These are phyloP conservation scores for Sclerotinia sclerotiorum DNA, from an alignment of 2,329 filamentous ascomycete species.

Conservation along the genomic window DNA sequence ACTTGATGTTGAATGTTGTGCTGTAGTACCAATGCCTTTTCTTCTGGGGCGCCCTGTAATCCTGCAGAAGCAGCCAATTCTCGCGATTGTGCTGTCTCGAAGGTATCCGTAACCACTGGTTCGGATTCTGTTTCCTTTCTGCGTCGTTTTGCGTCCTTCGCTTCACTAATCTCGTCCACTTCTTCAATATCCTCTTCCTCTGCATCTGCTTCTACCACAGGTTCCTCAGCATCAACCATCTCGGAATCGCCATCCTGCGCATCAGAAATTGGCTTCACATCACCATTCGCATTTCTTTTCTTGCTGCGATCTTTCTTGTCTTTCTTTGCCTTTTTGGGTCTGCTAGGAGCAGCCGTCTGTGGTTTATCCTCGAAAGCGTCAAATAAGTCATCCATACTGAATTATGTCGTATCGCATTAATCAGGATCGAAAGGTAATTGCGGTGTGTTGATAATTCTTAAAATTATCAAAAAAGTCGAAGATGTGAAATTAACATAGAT, in stretches of 20 bases:
- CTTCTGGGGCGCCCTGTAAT: conserved; percentile 37
- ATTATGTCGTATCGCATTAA: not conserved
- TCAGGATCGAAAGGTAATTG: not conserved
- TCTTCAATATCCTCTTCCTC: conserved; percentile 39
- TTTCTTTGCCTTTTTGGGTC: conserved; percentile 43
- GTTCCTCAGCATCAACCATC: conserved; percentile 43
- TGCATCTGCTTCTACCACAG: conserved; percentile 20
- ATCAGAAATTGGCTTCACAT: conserved; percentile 60
- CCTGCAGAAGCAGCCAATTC: conserved; percentile 67
- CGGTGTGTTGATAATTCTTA: conserved; percentile 1
- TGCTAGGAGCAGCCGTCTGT: conserved; percentile 44
- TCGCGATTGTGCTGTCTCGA: conserved; percentile 91
- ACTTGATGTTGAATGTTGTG: conserved; percentile 99
- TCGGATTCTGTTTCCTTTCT: conserved; percentile 64
- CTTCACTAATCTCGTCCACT: conserved; percentile 45
- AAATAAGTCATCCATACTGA: conserved; percentile 74
- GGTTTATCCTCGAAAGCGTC: conserved; percentile 75
- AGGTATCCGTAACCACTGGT: conserved; percentile 86
- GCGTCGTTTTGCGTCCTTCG: conserved; percentile 60
- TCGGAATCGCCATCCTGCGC: conserved; percentile 68
- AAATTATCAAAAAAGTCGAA: conserved; percentile 19
- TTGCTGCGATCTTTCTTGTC: conserved; percentile 65
- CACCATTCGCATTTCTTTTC: conserved; percentile 83
- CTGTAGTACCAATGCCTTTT: conserved; percentile 72
- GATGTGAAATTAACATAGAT: conserved; percentile 17